Evolutionary conservation across 2,329 filamentous ascomycete species (phyloP).

Genomic region (Clonostachys rhizophaga): DNA sequence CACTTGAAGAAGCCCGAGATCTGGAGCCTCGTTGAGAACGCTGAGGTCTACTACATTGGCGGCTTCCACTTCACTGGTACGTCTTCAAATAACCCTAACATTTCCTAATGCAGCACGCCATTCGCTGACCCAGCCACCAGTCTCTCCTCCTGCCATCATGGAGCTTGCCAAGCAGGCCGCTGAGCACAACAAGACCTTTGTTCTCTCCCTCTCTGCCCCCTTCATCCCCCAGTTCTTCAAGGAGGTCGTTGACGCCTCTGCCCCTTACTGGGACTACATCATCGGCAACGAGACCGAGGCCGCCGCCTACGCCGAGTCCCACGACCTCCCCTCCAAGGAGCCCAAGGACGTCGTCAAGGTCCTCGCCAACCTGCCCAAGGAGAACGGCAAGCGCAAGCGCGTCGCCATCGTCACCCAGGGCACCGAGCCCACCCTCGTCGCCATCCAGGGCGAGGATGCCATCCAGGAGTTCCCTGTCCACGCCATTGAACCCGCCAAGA

Average conservation of each 20-base stretch:
- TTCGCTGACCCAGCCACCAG: slow-evolving; percentile 26
- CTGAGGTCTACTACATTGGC: slow-evolving; percentile 86
- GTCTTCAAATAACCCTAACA: slow-evolving; percentile 1
- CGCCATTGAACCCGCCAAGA: slow-evolving; percentile 69
- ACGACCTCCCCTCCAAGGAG: slow-evolving; percentile 69
- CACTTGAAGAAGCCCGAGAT: slow-evolving; percentile 89
- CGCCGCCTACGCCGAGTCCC: slow-evolving; percentile 77
- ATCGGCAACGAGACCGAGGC: slow-evolving; percentile 98
- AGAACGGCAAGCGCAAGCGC: slow-evolving; percentile 78
- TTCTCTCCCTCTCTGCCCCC: slow-evolving; percentile 87
- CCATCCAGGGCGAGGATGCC: slow-evolving; percentile 64
- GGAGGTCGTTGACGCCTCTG: slow-evolving; percentile 79
- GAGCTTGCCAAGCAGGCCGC: slow-evolving; percentile 89
- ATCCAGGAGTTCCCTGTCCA: slow-evolving; percentile 79
- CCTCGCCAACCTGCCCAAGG: slow-evolving; percentile 87
- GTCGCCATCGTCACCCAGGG: slow-evolving; percentile 93
- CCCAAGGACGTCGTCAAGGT: slow-evolving; percentile 80
- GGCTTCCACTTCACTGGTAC: slow-evolving; percentile 87
- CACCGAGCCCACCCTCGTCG: slow-evolving; percentile 84
- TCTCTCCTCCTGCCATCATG: slow-evolving; percentile 86
- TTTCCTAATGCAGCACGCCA: background rate
- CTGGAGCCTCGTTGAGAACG: slow-evolving; percentile 87
- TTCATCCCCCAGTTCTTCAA: slow-evolving; percentile 99
- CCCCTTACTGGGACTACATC: slow-evolving; percentile 92
- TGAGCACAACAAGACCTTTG: slow-evolving; percentile 82